Base-by-base conservation (phyloP, 2,329 filamentous ascomycete species). In the Arthrinium puccinioides region DNA sequence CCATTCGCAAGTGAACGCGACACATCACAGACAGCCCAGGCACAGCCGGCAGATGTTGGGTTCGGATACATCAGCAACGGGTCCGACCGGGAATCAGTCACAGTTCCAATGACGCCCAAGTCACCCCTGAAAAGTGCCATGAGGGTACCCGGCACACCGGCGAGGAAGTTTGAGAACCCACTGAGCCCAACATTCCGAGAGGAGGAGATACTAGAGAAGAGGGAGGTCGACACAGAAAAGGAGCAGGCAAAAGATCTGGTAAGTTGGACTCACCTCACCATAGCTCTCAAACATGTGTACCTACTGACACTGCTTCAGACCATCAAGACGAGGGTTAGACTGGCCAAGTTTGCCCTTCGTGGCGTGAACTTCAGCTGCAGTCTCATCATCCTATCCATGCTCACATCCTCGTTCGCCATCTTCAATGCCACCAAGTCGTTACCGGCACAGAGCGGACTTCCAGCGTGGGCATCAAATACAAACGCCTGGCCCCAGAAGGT, bases 281-380 rank as follows among this genome's bases (percentile, higher is more conserved):
- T 6, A 14, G 8, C 13, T 11, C 9, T 5, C 20, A 3, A 11
- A 8, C 20, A 16, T 13, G 9, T 15, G 18, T n/a, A 6, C 21
- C 13, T n/a, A 15, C 31, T 33, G 24, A 33, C 31, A 15, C 6
- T 2, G 24, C 6, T 41, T 32, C 56, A 95, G 90, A 94, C 85
- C 82, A 78, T 94, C 60, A 97, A 96, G 68, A 82, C 82, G 24
- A 79, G 87, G 49, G 89, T 97, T 23, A 81, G 92, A 32, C 73
- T 97, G 62, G 92, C 90, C 50, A 98, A 98, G 69, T 82, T 97
- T 52, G 78, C 94, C 44, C 80, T 98, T n/a, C 84, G 92, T 47
- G 84, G 87, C 39, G 85, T 97, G 65, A 96, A 90, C 72, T 97
- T 98, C 63, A 88, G 87, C 62, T 98, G 92, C 71, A 90, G 86